Evolutionary conservation across 495 filamentous ascomycete species (phyloP), one percentile per base, ranked within the genome.

Genomic region (Annulohypoxylon moriforme): DNA sequence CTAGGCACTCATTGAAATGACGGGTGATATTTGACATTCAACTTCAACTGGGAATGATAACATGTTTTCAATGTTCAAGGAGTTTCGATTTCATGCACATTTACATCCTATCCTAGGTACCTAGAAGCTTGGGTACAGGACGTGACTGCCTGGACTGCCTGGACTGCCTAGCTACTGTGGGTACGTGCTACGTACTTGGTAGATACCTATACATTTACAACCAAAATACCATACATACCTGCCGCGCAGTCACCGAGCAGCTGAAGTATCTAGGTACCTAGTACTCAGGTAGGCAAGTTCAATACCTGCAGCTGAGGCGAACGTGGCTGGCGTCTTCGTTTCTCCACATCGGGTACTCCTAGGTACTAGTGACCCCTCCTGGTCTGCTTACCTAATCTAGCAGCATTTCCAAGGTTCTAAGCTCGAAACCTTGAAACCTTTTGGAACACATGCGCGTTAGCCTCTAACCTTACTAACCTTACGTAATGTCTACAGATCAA

Each of bases 1-100:
- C 10, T 44, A 44, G 16, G 40, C 20, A 44, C 66, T 57, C 47
- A 36, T 61, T 3, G 22, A 44, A 52, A 46, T 61, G 27, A 14
- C 14, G 14, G 9, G 29, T 52, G 40, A 49, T 66, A 42, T 49
- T 46, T 38, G 20, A 60, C 31, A 10, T 38, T n/a, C n/a, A n/a
- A n/a, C n/a, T n/a, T n/a, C n/a, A n/a, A n/a, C n/a, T 57, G 55
- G 18, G 8, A 13, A n/a, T 36, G 18, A 22, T 29, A n/a, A 20
- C 10, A 36, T 38, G 11, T 20, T n/a, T n/a, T 27, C 16, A 20
- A 22, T 56, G 27, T 20, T 3, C 16, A 34, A 25, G 31, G 14
- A 13, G 29, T 16, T 34, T 20, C n/a, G 29, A 56, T 36, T 4
- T 56, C 10, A 55, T n/a, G 49, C 13, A 29, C 47, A 18, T 3